These are phyloP conservation scores for Malassezia arunalokei DNA, from an alignment of 1,284 basidiomycete species.

Conservation along the genomic window DNA sequence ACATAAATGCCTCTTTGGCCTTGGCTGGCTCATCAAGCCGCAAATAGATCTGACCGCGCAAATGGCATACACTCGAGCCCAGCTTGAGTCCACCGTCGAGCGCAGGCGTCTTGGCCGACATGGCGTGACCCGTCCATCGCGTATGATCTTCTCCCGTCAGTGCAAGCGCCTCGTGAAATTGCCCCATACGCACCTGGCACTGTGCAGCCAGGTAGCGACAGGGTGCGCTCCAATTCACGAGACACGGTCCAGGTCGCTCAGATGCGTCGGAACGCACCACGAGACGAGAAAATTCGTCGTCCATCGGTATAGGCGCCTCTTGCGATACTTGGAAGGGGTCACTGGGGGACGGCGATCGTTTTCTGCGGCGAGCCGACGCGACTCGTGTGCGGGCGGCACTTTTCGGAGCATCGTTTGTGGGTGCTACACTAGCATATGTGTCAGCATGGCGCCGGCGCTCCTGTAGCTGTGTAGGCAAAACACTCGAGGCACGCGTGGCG, in stretches of 20 bases:
- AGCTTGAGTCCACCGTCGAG: constrained; percentile 47
- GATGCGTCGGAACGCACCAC: not conserved
- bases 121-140: constrained; percentile 23
- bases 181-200: constrained; percentile 81
- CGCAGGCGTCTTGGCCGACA: constrained; percentile 24
- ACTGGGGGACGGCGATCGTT: constrained; percentile 7
- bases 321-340: constrained; percentile 3
- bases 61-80: constrained; percentile 58
- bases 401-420: not conserved
- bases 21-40: constrained; percentile 77
- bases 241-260: constrained; percentile 20
- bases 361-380: not conserved
- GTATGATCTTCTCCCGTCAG: constrained; percentile 61
- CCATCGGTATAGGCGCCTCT: not conserved
- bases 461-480: constrained; percentile 25
- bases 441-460: constrained; percentile 3
- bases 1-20: constrained; percentile 86
- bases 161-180: constrained; percentile 82
- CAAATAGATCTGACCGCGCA: constrained; percentile 83
- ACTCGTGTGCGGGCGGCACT: not conserved
- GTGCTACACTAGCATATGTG: not conserved
- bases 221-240: constrained; percentile 34
- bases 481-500: constrained; percentile 21
- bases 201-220: constrained; percentile 59
- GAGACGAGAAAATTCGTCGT: constrained; percentile 19